phyloP scores from a whole-genome alignment of 2,329 filamentous ascomycete species.

The Clonostachys rhizophaga region DNA sequence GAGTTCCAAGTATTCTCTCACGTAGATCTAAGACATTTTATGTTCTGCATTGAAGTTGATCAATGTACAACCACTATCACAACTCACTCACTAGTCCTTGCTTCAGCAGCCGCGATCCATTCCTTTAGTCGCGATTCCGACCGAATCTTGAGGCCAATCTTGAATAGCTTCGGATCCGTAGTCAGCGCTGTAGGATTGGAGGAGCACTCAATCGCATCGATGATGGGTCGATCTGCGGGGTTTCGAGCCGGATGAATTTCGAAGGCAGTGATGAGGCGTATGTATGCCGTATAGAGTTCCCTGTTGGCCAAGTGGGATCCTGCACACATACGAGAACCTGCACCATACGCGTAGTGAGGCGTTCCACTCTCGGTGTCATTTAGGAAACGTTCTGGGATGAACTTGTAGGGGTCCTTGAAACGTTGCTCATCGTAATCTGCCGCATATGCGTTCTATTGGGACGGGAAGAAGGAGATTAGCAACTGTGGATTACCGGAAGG shows the following conservation, averaged over 20 bases:
- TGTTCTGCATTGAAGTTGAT: no score
- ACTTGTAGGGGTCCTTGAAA: slow-evolving; percentile 58
- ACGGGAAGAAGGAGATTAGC: background rate
- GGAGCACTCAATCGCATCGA: slow-evolving; percentile 55
- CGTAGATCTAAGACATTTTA: no score
- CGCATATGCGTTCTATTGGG: slow-evolving; percentile 60
- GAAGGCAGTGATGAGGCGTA: slow-evolving; percentile 55
- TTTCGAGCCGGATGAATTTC: slow-evolving; percentile 43
- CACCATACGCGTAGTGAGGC: slow-evolving; percentile 58
- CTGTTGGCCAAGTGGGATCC: slow-evolving; percentile 60
- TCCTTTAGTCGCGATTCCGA: slow-evolving; percentile 34
- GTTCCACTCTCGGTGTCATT: slow-evolving; percentile 48
- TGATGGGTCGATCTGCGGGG: slow-evolving; percentile 39
- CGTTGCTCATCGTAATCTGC: slow-evolving; percentile 68
- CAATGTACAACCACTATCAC: no score
- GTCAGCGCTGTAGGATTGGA: slow-evolving; percentile 52
- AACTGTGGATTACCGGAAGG: background rate
- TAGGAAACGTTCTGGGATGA: slow-evolving; percentile 69
- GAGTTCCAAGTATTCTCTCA: no score
- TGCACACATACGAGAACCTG: slow-evolving; percentile 59
- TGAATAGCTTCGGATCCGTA: slow-evolving; percentile 59
- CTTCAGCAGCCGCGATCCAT: slow-evolving; percentile 50
- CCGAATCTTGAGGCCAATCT: slow-evolving; percentile 47
- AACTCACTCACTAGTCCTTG: background rate
- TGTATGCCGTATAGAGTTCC: slow-evolving; percentile 56